These are phyloP conservation scores for Theileria sp. DNA, from an alignment of 169 alveolate species.

Conservation along the genomic window DNA sequence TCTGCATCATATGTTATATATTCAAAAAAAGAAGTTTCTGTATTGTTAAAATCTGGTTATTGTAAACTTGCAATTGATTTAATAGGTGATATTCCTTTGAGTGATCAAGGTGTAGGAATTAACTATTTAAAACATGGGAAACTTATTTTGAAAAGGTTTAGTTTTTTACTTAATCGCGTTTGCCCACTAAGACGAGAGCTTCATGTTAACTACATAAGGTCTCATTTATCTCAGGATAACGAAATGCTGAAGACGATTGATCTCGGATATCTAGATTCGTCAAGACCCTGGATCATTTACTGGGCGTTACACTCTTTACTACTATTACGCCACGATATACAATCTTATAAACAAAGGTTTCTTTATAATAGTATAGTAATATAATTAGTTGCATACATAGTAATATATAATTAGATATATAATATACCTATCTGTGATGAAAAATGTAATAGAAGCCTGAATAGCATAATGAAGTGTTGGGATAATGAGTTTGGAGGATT, in stretches of 20 bases:
- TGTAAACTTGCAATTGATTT: slow-evolving; percentile 9
- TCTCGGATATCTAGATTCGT: slow-evolving; percentile 38
- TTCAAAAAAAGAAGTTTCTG: slow-evolving; percentile 8
- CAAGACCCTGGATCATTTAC: slow-evolving; percentile 63
- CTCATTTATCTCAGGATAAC: slow-evolving; percentile 35
- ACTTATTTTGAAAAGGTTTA: not conserved
- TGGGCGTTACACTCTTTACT: slow-evolving; percentile 55
- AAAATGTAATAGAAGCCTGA: slow-evolving; percentile 21
- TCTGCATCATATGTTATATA: not conserved
- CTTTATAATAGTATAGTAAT: not conserved
- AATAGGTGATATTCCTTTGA: not conserved
- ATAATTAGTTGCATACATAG: too few species aligned
- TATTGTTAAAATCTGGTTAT: not conserved
- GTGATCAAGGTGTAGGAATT: slow-evolving; percentile 3
- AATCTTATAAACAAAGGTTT: slow-evolving; percentile 25
- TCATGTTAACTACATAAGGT: slow-evolving; percentile 31
- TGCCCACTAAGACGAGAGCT: slow-evolving; percentile 36
- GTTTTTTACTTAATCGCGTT: not conserved
- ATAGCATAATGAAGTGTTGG: slow-evolving; percentile 51
- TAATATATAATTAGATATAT: slow-evolving; percentile 13
- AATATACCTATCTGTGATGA: not conserved
- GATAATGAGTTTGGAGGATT: slow-evolving; percentile 83
- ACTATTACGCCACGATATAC: slow-evolving; percentile 45
- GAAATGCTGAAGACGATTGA: slow-evolving; percentile 12
- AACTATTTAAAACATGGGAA: slow-evolving; percentile 7